Percentiles rank a stretch among this genome's conserved stretches.
These are phyloP conservation scores for Conringia planisiliqua DNA, from an alignment of 345 rosid genomes.

Conservation along the genomic window DNA sequence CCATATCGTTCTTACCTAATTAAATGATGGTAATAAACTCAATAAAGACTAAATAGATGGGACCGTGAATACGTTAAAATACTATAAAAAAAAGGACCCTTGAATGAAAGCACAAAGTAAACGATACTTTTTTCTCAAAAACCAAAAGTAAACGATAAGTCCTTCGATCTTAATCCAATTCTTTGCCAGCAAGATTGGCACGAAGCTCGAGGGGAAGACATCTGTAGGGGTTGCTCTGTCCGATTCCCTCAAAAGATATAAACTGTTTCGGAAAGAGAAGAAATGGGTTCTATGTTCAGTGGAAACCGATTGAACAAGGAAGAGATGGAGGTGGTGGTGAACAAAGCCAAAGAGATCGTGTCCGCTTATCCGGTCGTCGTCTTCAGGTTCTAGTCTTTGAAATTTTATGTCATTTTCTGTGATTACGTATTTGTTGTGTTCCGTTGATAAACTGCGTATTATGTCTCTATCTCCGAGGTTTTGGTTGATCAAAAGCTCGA, in stretches of 20 bases:
- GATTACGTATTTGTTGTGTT: background rate
- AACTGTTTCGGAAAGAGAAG: background rate
- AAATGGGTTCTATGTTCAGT: conserved; percentile 45
- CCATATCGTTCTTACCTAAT: too few species aligned
- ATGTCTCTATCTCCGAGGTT: background rate
- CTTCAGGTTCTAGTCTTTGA: conserved; percentile 26
- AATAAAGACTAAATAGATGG: too few species aligned
- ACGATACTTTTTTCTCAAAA: background rate
- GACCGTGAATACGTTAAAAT: too few species aligned
- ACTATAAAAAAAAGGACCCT: too few species aligned
- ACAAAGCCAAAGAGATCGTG: conserved; percentile 57
- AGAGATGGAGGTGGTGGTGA: conserved; percentile 42
- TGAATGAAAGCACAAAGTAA: background rate
- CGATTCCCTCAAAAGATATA: background rate
- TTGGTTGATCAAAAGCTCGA: too few species aligned
- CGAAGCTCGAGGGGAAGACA: conserved; percentile 18
- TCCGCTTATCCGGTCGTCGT: conserved; percentile 59
- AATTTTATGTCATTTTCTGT: background rate
- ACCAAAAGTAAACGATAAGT: background rate
- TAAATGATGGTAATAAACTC: too few species aligned
- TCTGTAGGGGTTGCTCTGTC: conserved; percentile 6
- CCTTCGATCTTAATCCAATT: background rate
- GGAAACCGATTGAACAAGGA: conserved; percentile 39
- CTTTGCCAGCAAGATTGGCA: conserved; percentile 7
- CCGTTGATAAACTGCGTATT: background rate